Evolutionary conservation across 306 rosid species (phyloP).

Genomic region (Prunus mume): DNA sequence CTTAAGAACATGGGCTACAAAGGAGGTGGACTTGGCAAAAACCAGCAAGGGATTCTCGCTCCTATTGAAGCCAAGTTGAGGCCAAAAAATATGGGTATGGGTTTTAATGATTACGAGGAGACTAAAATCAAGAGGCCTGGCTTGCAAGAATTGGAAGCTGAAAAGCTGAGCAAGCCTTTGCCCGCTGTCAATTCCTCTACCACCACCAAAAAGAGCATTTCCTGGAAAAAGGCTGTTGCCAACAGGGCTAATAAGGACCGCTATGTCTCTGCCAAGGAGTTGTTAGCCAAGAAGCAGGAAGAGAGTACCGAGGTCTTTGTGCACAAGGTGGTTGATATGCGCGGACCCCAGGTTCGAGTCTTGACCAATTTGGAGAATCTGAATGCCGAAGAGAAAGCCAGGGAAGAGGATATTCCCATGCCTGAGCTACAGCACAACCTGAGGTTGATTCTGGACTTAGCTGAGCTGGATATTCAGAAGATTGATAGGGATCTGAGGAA

Average conservation of each 20-base stretch:
- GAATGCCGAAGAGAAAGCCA: constrained; percentile 49
- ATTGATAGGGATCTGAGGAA: constrained; percentile 53
- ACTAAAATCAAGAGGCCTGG: constrained; percentile 23
- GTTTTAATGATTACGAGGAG: constrained; percentile 70
- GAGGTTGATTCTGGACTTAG: constrained; percentile 46
- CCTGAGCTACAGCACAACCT: constrained; percentile 56
- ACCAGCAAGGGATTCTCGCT: constrained; percentile 75
- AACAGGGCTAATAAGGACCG: constrained; percentile 45
- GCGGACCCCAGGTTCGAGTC: constrained; percentile 56
- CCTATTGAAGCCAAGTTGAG: constrained; percentile 80
- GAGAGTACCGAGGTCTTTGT: constrained; percentile 54
- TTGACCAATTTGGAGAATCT: constrained; percentile 52
- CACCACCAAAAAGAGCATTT: constrained; percentile 48
- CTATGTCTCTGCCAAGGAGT: constrained; percentile 68
- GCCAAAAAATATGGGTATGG: constrained; percentile 81
- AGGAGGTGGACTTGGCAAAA: constrained; percentile 96
- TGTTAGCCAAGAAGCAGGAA: constrained; percentile 76
- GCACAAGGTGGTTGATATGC: constrained; percentile 64
- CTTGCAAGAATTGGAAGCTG: constrained; percentile 42
- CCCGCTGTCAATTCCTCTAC: constrained; percentile 15
- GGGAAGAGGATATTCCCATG: constrained; percentile 47
- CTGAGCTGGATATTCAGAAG: constrained; percentile 51
- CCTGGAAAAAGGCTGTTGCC: constrained; percentile 51
- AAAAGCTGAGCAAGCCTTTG: constrained; percentile 20
- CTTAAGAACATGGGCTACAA: constrained; percentile 89